Percentiles rank a stretch among this genome's conserved stretches.
These are phyloP conservation scores for Zasmidium citrigriseum DNA, from an alignment of 2,329 filamentous ascomycete species.

Conservation along the genomic window DNA sequence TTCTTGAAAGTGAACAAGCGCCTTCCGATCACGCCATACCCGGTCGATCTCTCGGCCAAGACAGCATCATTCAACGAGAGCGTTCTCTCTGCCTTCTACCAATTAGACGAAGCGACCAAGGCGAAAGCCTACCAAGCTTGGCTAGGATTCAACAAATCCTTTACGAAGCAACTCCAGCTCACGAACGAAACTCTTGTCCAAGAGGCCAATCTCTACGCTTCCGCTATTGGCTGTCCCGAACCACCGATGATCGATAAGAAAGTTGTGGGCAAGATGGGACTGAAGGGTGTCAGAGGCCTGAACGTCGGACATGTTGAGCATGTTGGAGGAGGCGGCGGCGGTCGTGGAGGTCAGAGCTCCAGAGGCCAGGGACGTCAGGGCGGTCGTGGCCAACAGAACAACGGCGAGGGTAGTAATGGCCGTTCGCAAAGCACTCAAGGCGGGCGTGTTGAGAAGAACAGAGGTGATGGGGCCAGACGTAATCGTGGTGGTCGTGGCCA, in stretches of 20 bases:
- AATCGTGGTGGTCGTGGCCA: not conserved
- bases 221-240: constrained; percentile 47
- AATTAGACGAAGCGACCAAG: constrained; percentile 44
- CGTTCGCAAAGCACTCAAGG: not conserved
- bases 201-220: constrained; percentile 46
- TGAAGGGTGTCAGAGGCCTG: constrained; percentile 49
- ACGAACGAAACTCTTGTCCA: constrained; percentile 42
- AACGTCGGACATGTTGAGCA: constrained; percentile 25
- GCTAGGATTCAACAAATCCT: constrained; percentile 50
- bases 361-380: not conserved
- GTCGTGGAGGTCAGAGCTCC: not conserved
- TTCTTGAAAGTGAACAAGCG: constrained; percentile 52
- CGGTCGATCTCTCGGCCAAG: constrained; percentile 41
- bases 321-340: not conserved
- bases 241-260: constrained; percentile 48
- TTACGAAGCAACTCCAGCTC: constrained; percentile 45
- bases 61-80: constrained; percentile 26
- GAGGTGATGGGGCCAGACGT: not conserved
- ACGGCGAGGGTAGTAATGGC: not conserved
- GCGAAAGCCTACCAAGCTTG: constrained; percentile 49
- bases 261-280: constrained; percentile 50
- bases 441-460: not conserved
- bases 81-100: constrained; percentile 35
- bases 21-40: constrained; percentile 54
- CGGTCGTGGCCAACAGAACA: not conserved